Conservation (phyloP, 176 grass and related monocot genomes). For the Raddia guianensis region DNA sequence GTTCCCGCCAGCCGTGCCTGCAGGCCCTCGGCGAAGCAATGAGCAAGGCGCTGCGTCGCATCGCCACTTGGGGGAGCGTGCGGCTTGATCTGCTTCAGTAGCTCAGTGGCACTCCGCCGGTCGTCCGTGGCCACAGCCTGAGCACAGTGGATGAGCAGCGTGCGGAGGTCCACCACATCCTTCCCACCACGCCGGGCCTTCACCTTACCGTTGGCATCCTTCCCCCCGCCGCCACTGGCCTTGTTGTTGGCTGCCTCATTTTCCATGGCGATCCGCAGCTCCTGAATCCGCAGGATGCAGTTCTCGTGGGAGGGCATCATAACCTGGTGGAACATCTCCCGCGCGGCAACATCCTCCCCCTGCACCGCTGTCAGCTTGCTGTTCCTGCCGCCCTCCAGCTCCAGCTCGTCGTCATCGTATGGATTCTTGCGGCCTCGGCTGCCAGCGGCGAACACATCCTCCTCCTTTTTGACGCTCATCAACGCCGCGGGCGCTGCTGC, state of each 20-base stretch:
- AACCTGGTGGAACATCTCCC: slow-evolving; percentile 62
- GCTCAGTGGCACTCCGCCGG: slow-evolving; percentile 61
- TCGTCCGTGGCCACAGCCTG: slow-evolving; percentile 74
- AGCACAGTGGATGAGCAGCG: slow-evolving; percentile 82
- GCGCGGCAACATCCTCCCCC: slow-evolving; percentile 46
- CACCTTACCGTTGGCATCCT: slow-evolving; percentile 34
- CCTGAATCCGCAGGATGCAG: slow-evolving; percentile 39
- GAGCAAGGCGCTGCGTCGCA: slow-evolving; percentile 67
- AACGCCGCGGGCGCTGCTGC: background rate
- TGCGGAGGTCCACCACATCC: slow-evolving; percentile 82
- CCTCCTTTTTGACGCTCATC: slow-evolving; percentile 50
- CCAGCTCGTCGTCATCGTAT: slow-evolving; percentile 46
- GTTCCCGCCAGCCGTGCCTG: slow-evolving; percentile 71
- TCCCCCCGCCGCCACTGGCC: background rate
- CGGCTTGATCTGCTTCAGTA: slow-evolving; percentile 79
- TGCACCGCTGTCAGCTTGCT: slow-evolving; percentile 66
- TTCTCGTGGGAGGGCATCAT: slow-evolving; percentile 36
- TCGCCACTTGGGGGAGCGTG: slow-evolving; percentile 54
- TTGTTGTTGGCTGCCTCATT: slow-evolving; percentile 44
- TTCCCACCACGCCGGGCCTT: slow-evolving; percentile 39
- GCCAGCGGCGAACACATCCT: background rate
- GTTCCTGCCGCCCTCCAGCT: slow-evolving; percentile 54
- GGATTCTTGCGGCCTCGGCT: slow-evolving; percentile 64
- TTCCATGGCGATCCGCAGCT: slow-evolving; percentile 61
- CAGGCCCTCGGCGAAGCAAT: slow-evolving; percentile 80